These are phyloP conservation scores for Cladosporium phlei DNA, from an alignment of 2,329 filamentous ascomycete genomes.

Conservation along the genomic window DNA sequence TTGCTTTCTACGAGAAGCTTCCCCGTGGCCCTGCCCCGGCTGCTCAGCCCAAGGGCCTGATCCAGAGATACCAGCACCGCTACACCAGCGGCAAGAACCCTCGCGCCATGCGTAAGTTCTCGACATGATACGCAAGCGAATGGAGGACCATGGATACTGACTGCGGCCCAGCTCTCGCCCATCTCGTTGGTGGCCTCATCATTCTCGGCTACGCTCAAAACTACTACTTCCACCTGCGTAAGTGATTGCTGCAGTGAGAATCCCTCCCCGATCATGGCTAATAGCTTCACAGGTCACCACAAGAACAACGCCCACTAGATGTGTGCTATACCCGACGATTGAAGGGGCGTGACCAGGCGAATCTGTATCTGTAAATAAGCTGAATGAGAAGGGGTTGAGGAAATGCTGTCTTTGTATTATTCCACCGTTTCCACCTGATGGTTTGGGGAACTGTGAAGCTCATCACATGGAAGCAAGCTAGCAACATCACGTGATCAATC, in stretches of 20 bases:
- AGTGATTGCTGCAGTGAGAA: constrained; percentile 42
- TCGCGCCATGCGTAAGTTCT: constrained; percentile 74
- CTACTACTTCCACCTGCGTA: constrained; percentile 99
- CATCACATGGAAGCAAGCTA: too few species aligned
- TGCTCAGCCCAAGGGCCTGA: constrained; percentile 71
- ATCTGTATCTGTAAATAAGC: constrained; percentile 18
- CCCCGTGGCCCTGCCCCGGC: constrained; percentile 87
- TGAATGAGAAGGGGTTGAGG: constrained; percentile 7
- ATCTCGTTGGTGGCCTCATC: constrained; percentile 74
- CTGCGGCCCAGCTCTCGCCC: constrained; percentile 69
- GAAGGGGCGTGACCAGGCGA: constrained; percentile 2
- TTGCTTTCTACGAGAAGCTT: constrained; percentile 98
- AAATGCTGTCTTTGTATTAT: too few species aligned
- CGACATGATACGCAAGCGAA: neutral
- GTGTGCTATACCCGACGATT: neutral
- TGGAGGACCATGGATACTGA: constrained; percentile 17
- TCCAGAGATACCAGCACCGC: constrained; percentile 76
- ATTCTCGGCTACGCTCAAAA: constrained; percentile 89
- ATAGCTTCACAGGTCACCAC: constrained; percentile 73
- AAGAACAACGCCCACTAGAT: constrained; percentile 98
- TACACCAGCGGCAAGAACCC: constrained; percentile 91
- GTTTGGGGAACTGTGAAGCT: constrained; percentile 3
- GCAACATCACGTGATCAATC: too few species aligned
- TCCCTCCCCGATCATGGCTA: constrained; percentile 14
- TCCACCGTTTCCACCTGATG: neutral